Evolutionary conservation across 2,329 filamentous ascomycete species (phyloP).

Genomic region (Tolypocladium capitatum): DNA sequence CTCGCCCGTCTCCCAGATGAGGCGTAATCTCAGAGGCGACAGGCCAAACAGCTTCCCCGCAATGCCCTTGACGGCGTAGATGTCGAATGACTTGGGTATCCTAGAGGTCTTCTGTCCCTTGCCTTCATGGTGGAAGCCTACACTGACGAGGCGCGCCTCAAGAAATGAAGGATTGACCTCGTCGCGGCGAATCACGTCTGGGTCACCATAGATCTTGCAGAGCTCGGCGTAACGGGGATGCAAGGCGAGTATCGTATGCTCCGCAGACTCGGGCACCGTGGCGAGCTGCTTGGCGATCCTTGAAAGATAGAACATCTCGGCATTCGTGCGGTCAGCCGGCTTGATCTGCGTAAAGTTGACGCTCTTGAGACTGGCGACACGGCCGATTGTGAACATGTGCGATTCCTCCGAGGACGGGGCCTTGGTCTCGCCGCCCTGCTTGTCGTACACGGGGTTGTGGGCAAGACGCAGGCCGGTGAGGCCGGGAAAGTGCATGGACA

Average conservation of each 20-base stretch:
- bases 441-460: constrained; percentile 72
- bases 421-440: constrained; percentile 28
- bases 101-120: constrained; percentile 21
- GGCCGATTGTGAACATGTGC: constrained; percentile 77
- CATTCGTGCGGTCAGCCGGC: constrained; percentile 64
- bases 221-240: constrained; percentile 66
- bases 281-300: constrained; percentile 67
- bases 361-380: constrained; percentile 50
- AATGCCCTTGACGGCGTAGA: constrained; percentile 71
- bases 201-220: constrained; percentile 63
- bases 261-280: constrained; percentile 36
- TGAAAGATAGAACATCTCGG: constrained; percentile 86
- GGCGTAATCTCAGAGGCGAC: constrained; percentile 46
- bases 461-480: constrained; percentile 65
- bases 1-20: constrained; percentile 86
- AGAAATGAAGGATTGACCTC: constrained; percentile 65
- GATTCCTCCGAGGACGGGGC: constrained; percentile 57
- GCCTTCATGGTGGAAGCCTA: constrained; percentile 33
- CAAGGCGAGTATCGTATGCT: constrained; percentile 39
- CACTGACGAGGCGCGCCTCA: constrained; percentile 61
- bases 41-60: constrained; percentile 58
- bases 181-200: constrained; percentile 42
- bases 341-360: constrained; percentile 67
- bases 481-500: constrained; percentile 57
- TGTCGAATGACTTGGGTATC: constrained; percentile 65